Conservation (phyloP, 2,329 filamentous ascomycete genomes). For the Didymella keratinophila region DNA sequence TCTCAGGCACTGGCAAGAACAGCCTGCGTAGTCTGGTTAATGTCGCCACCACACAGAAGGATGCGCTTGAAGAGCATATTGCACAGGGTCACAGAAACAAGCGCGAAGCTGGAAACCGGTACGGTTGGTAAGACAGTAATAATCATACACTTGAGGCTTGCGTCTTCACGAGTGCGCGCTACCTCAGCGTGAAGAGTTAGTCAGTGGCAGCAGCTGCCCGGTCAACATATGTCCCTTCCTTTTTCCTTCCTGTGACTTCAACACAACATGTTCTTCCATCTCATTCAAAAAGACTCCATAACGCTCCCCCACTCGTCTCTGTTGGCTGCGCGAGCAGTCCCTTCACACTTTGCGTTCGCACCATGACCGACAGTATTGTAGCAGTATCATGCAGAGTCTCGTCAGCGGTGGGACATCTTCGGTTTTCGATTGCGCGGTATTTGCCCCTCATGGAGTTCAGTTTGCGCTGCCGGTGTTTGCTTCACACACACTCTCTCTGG, state of each 20-base stretch:
- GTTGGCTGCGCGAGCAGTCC: not conserved
- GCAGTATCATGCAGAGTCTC: not conserved
- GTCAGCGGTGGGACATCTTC: too few relatives aligned
- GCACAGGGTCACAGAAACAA: slow-evolving; percentile 80
- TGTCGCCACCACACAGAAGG: slow-evolving; percentile 80
- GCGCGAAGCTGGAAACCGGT: slow-evolving; percentile 80
- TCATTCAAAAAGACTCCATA: not conserved
- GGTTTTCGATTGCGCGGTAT: not conserved
- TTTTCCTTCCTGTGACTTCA: not conserved
- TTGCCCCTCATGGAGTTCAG: not conserved
- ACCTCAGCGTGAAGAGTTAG: not conserved
- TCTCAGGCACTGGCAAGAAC: slow-evolving; percentile 84
- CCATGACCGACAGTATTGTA: not conserved
- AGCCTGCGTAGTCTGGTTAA: slow-evolving; percentile 86
- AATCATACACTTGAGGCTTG: not conserved
- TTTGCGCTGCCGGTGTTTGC: not conserved
- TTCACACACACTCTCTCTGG: not conserved
- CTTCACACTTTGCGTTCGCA: not conserved
- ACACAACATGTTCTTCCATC: not conserved
- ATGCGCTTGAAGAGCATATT: slow-evolving; percentile 92
- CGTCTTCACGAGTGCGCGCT: not conserved
- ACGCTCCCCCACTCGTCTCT: not conserved
- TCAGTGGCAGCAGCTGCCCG: not conserved
- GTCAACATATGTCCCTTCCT: not conserved
- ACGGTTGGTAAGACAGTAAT: slow-evolving; percentile 71